Evolutionary conservation across 495 filamentous ascomycete genomes (phyloP).

Genomic region (Talaromyces stipitatus): DNA sequence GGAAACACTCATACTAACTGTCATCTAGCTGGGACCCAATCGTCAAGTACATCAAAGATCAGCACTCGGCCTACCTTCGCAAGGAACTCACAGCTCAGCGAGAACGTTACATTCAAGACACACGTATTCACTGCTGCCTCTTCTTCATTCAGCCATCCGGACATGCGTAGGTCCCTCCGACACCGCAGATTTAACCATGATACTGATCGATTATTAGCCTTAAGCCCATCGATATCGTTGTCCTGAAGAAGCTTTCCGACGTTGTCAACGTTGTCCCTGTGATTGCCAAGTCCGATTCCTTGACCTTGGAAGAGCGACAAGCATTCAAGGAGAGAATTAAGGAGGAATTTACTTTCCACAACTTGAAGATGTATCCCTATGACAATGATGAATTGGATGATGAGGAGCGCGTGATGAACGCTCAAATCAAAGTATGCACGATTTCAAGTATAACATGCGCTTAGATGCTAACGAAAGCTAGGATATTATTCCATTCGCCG

Average conservation of each 20-base stretch:
- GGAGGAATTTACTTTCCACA: conserved; percentile 99
- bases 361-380: conserved; percentile 99
- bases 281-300: conserved; percentile 94
- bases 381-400: conserved; percentile 98
- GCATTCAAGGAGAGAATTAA: conserved; percentile 99
- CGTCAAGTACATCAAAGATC: conserved; percentile 99
- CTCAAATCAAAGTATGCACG: conserved; percentile 78
- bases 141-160: conserved; percentile 99
- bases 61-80: conserved; percentile 98
- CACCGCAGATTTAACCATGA: background rate
- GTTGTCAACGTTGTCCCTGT: conserved; percentile 99
- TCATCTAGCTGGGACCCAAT: conserved; percentile 77
- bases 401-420: conserved; percentile 90
- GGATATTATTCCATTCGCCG: conserved; percentile 94
- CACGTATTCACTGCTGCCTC: conserved; percentile 97
- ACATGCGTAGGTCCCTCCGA: conserved; percentile 58
- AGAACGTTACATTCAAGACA: conserved; percentile 98
- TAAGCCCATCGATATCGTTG: conserved; percentile 99
- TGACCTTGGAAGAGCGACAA: conserved; percentile 90
- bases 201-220: conserved; percentile 40
- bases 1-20: conserved; percentile 15
- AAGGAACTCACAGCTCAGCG: conserved; percentile 99
- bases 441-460: background rate
- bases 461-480: conserved; percentile 21
- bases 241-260: conserved; percentile 96